Base-by-base conservation (phyloP, 768 basidiomycete species). In the Rhodosporidiobolus sp. region DNA sequence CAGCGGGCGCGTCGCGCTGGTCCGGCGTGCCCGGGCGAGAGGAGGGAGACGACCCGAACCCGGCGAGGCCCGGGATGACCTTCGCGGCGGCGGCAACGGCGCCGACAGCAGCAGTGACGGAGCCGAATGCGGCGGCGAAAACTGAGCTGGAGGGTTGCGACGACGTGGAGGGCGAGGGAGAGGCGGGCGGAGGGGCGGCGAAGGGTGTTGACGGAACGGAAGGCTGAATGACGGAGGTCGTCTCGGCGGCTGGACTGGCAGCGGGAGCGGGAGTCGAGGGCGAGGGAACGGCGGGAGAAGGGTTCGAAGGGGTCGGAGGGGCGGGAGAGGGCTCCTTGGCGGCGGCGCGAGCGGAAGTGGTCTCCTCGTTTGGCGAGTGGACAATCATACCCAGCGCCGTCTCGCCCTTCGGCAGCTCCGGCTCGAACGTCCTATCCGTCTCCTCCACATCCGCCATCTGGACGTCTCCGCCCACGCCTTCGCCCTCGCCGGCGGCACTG, bases 331-430 rank as follows among this genome's bases (percentile, higher is more conserved):
- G 35, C 7, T 24, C 32, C 22, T 26, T 22, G 1, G 56, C 22
- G 12, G 49, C 26, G 19, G 34, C 11, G 34, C 30, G 32, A 11
- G 34, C 9, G 62, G 12, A 10, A 53, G 50, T 0, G 24, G 35
- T 2, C 11, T 35, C 62, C 14, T 38, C 16, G 49, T 14, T 1
- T 20, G 49, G 34, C 24, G 34, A n/a, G 34, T 64, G 52, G 63
- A 62, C 32, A 16, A 49, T 49, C 11, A 64, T n/a, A 28, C 63
- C 63, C n/a, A 64, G 63, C n/a, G 63, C 63, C 14, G 38, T 54
- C 35, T 26, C 5, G 0, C 24, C 45, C 8, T 10, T 9, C 43
- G 43, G 45, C 4, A 46, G 28, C 7, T 17, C 22, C 4, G 54
- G 43, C 45, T 48, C 63, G 1, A 24, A 54, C 28, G 52, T 45